phyloP scores from a whole-genome alignment of 495 filamentous ascomycete species.

The Lophiotrema nucula region DNA sequence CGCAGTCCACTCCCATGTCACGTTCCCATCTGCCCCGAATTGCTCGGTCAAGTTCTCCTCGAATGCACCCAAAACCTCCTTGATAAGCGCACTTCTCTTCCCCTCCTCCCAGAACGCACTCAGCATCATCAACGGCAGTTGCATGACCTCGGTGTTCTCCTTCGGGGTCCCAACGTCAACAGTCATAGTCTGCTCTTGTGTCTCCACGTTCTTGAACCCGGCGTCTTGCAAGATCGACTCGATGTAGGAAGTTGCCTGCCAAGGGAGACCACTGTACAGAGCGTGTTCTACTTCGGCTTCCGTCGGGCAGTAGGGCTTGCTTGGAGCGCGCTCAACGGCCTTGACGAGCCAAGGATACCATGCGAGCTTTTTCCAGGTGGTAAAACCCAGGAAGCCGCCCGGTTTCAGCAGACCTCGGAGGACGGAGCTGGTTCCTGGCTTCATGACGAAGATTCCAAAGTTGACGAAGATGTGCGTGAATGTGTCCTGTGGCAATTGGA shows the following conservation, averaged over 20 bases:
- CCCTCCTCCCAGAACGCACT: constrained; percentile 4
- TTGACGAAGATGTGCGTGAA: constrained; percentile 26
- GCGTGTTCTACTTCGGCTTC: background rate
- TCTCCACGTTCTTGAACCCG: constrained; percentile 3
- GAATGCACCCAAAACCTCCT: background rate
- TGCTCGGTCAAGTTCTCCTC: background rate
- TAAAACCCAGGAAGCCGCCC: constrained; percentile 9
- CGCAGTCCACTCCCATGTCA: background rate
- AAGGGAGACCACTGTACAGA: background rate
- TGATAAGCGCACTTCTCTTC: background rate
- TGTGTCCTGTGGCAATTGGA: background rate
- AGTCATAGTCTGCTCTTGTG: background rate
- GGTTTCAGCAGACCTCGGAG: background rate
- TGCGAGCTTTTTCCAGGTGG: constrained; percentile 9
- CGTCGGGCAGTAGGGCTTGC: background rate
- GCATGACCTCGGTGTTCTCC: constrained; percentile 2
- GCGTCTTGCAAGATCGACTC: background rate
- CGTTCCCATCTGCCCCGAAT: background rate
- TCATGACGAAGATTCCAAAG: constrained; percentile 19
- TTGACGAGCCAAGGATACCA: background rate
- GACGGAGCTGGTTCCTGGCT: background rate
- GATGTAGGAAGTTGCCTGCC: constrained; percentile 2
- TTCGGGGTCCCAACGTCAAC: constrained; percentile 2
- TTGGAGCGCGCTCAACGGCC: background rate
- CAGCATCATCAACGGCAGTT: constrained; percentile 5